A percentile compares a stretch with the other conserved stretches of the same genome.
These are phyloP conservation scores for Pseudonitzschia multistriata DNA, from an alignment of 108 stramenopile species.

Conservation along the genomic window DNA sequence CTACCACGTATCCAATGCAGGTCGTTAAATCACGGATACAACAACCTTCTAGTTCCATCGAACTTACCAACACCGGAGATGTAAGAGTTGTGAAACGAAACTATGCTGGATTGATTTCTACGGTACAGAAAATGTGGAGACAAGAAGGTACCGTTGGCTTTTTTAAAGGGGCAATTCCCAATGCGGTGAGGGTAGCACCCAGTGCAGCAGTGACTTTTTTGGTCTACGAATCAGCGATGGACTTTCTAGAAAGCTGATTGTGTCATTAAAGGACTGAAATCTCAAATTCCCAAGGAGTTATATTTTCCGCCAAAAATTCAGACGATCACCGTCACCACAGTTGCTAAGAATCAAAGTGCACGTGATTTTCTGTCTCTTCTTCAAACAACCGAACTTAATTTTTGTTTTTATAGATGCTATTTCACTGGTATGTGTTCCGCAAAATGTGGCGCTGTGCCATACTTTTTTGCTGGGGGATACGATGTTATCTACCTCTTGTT, in stretches of 20 bases:
- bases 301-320: too few relatives aligned
- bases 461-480: too few relatives aligned
- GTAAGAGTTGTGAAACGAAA: slow-evolving; percentile 68
- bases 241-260: slow-evolving; percentile 15
- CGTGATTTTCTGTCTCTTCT: too few relatives aligned
- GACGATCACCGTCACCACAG: too few relatives aligned
- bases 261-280: background rate
- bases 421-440: too few relatives aligned
- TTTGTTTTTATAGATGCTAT: too few relatives aligned
- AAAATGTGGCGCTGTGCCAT: too few relatives aligned
- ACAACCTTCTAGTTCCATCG: slow-evolving; percentile 78
- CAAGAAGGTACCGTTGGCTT: slow-evolving; percentile 88
- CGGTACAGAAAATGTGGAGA: slow-evolving; percentile 58
- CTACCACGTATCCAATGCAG: slow-evolving; percentile 90
- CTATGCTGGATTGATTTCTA: slow-evolving; percentile 53
- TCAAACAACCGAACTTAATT: too few relatives aligned
- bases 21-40: slow-evolving; percentile 96
- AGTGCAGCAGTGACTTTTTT: slow-evolving; percentile 96
- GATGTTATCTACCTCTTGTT: too few relatives aligned
- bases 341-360: too few relatives aligned
- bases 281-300: background rate
- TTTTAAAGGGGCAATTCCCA: slow-evolving; percentile 93
- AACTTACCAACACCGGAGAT: slow-evolving; percentile 67
- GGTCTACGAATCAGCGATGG: slow-evolving; percentile 88
- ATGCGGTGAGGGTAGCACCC: slow-evolving; percentile 95